A percentile compares a stretch with the other conserved stretches of the same genome.
Evolutionary conservation across 148 eudicot genomes (phyloP).

Genomic region (Mesembryanthemum crystallinum): DNA sequence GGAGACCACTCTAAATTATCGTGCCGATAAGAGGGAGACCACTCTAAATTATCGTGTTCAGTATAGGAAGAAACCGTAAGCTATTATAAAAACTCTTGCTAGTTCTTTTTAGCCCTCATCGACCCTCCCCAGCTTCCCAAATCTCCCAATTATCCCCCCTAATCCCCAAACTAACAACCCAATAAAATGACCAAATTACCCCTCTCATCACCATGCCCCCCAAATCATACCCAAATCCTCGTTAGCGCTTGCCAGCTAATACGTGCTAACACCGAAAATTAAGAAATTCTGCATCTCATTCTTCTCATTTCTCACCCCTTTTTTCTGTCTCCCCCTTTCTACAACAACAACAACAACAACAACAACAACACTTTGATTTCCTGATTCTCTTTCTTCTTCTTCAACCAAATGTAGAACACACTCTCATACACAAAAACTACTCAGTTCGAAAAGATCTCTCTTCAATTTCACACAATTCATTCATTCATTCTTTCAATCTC

Average conservation of each 20-base stretch:
- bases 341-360: not conserved
- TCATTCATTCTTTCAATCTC: not conserved
- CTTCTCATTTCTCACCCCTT: not conserved
- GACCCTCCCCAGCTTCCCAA: no score
- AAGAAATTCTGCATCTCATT: slow-evolving; percentile 29
- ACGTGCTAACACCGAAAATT: slow-evolving; percentile 30
- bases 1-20: no score
- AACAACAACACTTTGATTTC: not conserved
- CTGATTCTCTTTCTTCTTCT: not conserved
- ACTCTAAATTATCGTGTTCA: no score
- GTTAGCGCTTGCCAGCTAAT: slow-evolving; percentile 36
- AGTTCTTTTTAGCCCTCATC: no score
- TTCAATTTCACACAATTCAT: not conserved
- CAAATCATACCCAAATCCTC: not conserved
- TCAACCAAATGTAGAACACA: not conserved
- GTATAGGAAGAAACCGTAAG: no score
- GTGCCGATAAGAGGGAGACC: no score
- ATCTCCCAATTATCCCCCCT: no score
- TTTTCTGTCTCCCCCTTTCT: not conserved
- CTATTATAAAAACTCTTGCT: no score
- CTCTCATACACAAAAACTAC: not conserved
- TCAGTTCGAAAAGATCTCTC: not conserved
- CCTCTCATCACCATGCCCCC: no score
- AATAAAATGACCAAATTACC: no score
- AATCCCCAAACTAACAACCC: no score